Conservation (phyloP, 371 early-diverging fungal species). For the Lichtheimia hyalospora region DNA sequence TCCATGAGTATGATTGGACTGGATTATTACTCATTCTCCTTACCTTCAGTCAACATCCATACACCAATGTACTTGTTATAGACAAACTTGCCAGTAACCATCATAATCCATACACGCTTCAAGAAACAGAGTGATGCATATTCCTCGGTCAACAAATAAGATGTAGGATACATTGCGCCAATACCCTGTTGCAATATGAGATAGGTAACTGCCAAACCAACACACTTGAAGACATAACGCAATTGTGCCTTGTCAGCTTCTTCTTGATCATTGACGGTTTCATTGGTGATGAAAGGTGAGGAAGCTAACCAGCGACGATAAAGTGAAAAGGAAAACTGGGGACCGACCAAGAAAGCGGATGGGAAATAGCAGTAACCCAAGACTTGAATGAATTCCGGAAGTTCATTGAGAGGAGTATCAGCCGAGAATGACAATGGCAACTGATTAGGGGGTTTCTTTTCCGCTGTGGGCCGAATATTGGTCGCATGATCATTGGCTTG, state of each 20-base stretch:
- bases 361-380: slow-evolving; percentile 65
- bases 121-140: slow-evolving; percentile 39
- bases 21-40: not conserved
- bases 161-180: slow-evolving; percentile 46
- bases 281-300: slow-evolving; percentile 24
- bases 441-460: slow-evolving; percentile 13
- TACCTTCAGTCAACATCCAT: slow-evolving; percentile 71
- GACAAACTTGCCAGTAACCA: slow-evolving; percentile 57
- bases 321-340: slow-evolving; percentile 71
- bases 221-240: slow-evolving; percentile 46
- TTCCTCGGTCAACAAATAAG: slow-evolving; percentile 52
- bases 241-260: slow-evolving; percentile 43
- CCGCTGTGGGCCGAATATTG: slow-evolving; percentile 3
- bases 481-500: slow-evolving; percentile 12
- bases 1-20: not conserved
- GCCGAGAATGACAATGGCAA: slow-evolving; percentile 36
- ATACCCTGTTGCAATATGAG: slow-evolving; percentile 53
- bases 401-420: slow-evolving; percentile 33
- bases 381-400: slow-evolving; percentile 55
- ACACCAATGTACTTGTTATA: slow-evolving; percentile 72
- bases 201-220: slow-evolving; percentile 51
- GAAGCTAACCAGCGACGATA: slow-evolving; percentile 57
- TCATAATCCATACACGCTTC: slow-evolving; percentile 42
- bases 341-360: slow-evolving; percentile 69
- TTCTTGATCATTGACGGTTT: slow-evolving; percentile 29